Percentiles rank a stretch among this genome's conserved stretches.
phyloP scores from a whole-genome alignment of 2,329 filamentous ascomycete species.

The Colletotrichum orchidophilum region DNA sequence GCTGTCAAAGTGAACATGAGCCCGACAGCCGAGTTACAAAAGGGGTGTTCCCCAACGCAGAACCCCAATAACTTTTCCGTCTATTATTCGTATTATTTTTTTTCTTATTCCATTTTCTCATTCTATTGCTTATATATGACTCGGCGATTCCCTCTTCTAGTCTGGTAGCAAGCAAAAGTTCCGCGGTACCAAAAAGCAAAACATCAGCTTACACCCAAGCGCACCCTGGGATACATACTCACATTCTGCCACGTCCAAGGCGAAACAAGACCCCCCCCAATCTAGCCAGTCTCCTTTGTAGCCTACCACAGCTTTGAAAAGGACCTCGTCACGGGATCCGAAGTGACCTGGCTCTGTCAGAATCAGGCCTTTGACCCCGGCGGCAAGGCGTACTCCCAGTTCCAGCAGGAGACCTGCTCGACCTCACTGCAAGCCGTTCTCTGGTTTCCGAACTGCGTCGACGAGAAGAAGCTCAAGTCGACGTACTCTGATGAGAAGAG shows the following conservation, averaged over 20 bases:
- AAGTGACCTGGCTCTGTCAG: conserved; percentile 31
- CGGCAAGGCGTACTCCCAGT: conserved; percentile 22
- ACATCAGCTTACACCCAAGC: not conserved
- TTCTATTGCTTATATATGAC: not conserved
- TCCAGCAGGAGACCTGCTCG: conserved; percentile 38
- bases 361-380: conserved; percentile 20
- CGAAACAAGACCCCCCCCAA: conserved; percentile 47
- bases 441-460: conserved; percentile 38
- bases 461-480: conserved; percentile 31
- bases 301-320: conserved; percentile 53
- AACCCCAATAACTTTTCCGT: conserved; percentile 55
- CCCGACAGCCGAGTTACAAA: conserved; percentile 42
- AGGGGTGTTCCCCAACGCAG: conserved; percentile 51
- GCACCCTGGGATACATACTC: conserved; percentile 49
- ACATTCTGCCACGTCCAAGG: conserved; percentile 53
- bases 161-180: too few species aligned
- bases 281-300: conserved; percentile 51
- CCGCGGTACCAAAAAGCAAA: too few species aligned
- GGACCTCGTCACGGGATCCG: conserved; percentile 37
- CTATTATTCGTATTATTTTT: conserved; percentile 45
- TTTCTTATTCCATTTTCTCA: too few species aligned
- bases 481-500: conserved; percentile 33
- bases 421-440: conserved; percentile 38
- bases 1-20: conserved; percentile 42
- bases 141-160: conserved; percentile 6